Evolutionary conservation across 2,329 filamentous ascomycete species (phyloP), one percentile per base, ranked within the genome.

Genomic region (Fusarium avenaceum): DNA sequence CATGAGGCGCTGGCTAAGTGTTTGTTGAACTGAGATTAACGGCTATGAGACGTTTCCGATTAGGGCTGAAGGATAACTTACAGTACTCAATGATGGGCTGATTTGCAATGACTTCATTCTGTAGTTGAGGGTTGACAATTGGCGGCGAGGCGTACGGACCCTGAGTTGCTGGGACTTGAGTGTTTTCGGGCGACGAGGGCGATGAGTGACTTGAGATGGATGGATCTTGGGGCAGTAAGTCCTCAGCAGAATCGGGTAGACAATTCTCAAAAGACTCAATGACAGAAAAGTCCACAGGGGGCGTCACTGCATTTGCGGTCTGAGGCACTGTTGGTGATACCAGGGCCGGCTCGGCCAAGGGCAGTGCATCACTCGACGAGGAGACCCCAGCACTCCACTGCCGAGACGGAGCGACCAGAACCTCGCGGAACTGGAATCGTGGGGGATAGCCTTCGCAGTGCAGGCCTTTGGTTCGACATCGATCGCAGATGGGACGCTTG

Each of bases 361-460:
- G 5, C 22, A 24, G 22, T 24, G 22, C 5, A 24, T 24, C 22
- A 24, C 6, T 24, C 22, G 22, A 24, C 7, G 14, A 2, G 19
- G 26, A 1, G 19, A 7, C 11, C 19, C 17, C 1, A 33, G 35
- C 1, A 24, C 13, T 3, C 6, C n/a, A 24, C 0, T 10, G 3
- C 2, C 2, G 14, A 10, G 38, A 10, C 14, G 20, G 10, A 0
- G 45, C 1, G 1, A 59, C 52, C 42, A 59, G 17, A 1, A 62
- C 58, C 8, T 75, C 67, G 15, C 69, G 72, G 35, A 76, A 76
- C 28, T 76, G 72, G 20, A 76, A 76, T 3, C 62, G 57, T 0
- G 75, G 72, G 1, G 75, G 75, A 20, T 76, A 76, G 7, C 75
- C 75, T 19, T 76, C 75, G 24, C 75, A 76, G 6, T 72, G 69